These are phyloP conservation scores for Chaetomiaceae sp. DNA, from an alignment of 2,329 filamentous ascomycete genomes.

Conservation along the genomic window DNA sequence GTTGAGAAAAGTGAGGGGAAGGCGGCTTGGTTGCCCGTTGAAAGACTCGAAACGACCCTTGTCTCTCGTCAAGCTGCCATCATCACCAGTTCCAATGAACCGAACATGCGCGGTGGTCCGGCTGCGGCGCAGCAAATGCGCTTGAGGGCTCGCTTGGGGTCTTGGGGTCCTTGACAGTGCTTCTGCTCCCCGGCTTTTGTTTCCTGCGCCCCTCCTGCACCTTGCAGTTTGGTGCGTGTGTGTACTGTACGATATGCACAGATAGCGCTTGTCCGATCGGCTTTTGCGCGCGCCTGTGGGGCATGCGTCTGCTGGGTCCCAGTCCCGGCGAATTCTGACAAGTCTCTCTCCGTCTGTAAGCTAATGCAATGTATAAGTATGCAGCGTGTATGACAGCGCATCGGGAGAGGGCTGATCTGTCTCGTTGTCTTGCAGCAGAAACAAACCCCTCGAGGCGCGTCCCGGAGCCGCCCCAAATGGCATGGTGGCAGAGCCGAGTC, in stretches of 20 bases:
- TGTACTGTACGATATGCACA: too few species aligned
- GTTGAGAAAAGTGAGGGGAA: too few species aligned
- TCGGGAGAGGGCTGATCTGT: slow-evolving; percentile 22
- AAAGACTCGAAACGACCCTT: too few species aligned
- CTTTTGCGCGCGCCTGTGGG: slow-evolving; percentile 11
- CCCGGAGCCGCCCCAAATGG: slow-evolving; percentile 18
- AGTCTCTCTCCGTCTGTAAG: slow-evolving; percentile 8
- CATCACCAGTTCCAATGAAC: too few species aligned
- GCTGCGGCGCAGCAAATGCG: neutral
- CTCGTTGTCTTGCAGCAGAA: slow-evolving; percentile 11
- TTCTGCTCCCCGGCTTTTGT: slow-evolving; percentile 2
- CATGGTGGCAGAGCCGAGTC: slow-evolving; percentile 12
- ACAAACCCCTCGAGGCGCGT: slow-evolving; percentile 15
- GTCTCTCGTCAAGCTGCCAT: too few species aligned
- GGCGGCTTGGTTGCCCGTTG: too few species aligned
- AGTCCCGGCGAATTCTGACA: slow-evolving; percentile 4
- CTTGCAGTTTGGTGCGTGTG: too few species aligned
- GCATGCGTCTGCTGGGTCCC: neutral
- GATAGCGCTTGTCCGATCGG: neutral
- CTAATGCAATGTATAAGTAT: slow-evolving; percentile 17
- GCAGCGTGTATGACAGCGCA: slow-evolving; percentile 15
- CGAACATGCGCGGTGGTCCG: slow-evolving; percentile 2
- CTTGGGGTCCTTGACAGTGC: too few species aligned
- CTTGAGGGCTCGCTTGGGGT: slow-evolving; percentile 1
- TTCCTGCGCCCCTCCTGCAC: too few species aligned